phyloP scores from a whole-genome alignment of 2,329 filamentous ascomycete species.

The Talaromyces atroroseus region DNA sequence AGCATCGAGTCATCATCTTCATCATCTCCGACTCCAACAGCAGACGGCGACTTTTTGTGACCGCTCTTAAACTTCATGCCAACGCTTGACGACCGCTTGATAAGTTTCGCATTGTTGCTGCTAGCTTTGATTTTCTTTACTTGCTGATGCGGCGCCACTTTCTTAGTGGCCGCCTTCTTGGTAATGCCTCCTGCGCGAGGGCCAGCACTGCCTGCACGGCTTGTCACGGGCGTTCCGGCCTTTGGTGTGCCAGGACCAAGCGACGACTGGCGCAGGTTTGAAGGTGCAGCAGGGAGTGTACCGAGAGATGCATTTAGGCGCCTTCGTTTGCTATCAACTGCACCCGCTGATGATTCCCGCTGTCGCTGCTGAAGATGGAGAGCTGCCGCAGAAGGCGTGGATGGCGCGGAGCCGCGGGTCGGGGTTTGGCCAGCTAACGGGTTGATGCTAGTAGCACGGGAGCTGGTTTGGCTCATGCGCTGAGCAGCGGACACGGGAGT shows the following conservation, averaged over 20 bases:
- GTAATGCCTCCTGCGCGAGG: conserved; percentile 39
- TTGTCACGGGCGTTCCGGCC: conserved; percentile 47
- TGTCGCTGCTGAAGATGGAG: conserved; percentile 43
- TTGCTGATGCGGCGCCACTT: conserved; percentile 52
- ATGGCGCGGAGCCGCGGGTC: conserved; percentile 39
- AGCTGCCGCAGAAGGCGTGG: conserved; percentile 37
- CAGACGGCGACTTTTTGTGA: conserved; percentile 40
- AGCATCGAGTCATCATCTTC: conserved; percentile 52
- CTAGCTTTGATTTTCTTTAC: conserved; percentile 35
- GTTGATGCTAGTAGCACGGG: conserved; percentile 29
- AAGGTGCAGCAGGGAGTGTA: conserved; percentile 50
- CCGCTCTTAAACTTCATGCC: conserved; percentile 30
- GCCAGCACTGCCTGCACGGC: conserved; percentile 56
- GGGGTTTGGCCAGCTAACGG: conserved; percentile 37
- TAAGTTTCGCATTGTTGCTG: conserved; percentile 31
- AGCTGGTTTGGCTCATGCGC: conserved; percentile 37
- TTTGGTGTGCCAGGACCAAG: conserved; percentile 61
- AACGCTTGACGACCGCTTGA: conserved; percentile 40
- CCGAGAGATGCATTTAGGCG: conserved; percentile 51
- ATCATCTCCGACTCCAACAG: conserved; percentile 34
- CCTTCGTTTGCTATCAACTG: conserved; percentile 54
- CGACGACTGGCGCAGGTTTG: conserved; percentile 55
- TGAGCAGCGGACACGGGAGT: conserved; percentile 50
- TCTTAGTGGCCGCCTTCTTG: conserved; percentile 48
- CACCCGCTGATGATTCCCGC: conserved; percentile 51